Base-by-base conservation (phyloP, 2,329 filamentous ascomycete genomes). In the Fusarium gaditjirri region DNA sequence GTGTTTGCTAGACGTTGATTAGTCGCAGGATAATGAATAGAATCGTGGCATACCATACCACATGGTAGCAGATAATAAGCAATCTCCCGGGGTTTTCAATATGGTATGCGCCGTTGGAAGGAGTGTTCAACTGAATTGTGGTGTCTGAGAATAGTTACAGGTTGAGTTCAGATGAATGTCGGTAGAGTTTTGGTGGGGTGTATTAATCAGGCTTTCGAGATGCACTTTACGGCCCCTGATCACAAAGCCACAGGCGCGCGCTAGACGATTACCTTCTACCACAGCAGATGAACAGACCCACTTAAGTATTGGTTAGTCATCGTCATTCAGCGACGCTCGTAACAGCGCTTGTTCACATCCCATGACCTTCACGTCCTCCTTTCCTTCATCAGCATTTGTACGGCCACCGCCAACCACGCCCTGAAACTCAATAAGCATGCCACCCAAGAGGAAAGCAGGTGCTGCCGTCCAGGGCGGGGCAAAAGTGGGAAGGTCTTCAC, bases 1-100 rank as follows among this genome's bases (percentile, higher is more conserved):
- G 86, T 99, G 96, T 88, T 98, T 98, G 87, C 96, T 98, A 76
- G 31, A 31, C 55, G 63, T 56, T 65, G 39, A 50, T 68, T 44
- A 65, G 68, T 61, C 47, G 49, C 38, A 11, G 23, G 21, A 59
- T 19, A 27, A n/a, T 25, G 4, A 23, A 27, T 19, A 21, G 41
- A 16, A 38, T 25, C 17, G 21, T 11, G 5, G 14, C 2, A n/a
- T 16, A n/a, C 14, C 79, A 59, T 79, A 84, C 83, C 83, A 84
- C 83, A 84, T 84, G 61, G 5, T 61, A 36, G 19, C 8, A 43
- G 14, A 10, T 35, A 21, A 23, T 21, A 6, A 57, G 33, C 9
- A 19, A 13, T 27, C 10, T 11, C 9, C 8, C 27, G 23, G 25
- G 23, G 14, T n/a, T 53, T 44, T 10, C 19, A 25, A 47, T 31